Evolutionary conservation across 306 rosid species (phyloP).

Genomic region (Arachis stenosperma): DNA sequence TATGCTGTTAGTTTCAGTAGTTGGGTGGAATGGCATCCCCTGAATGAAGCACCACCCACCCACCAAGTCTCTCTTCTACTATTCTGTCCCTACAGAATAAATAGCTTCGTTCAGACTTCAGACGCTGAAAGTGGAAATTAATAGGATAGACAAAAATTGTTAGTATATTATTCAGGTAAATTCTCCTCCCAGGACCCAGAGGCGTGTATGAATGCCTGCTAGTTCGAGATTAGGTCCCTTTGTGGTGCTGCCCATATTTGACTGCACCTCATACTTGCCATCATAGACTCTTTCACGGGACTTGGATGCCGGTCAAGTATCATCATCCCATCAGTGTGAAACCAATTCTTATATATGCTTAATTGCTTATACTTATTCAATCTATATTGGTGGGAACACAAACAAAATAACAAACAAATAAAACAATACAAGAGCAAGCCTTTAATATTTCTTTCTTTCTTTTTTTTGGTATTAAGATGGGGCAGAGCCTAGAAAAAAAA

Average conservation of each 20-base stretch:
- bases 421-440: background rate
- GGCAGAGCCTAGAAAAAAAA: no score
- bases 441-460: background rate
- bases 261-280: conserved; percentile 5
- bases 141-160: background rate
- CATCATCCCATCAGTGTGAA: conserved; percentile 1
- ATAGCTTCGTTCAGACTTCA: background rate
- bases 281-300: background rate
- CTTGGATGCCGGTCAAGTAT: background rate
- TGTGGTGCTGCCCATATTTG: conserved; percentile 25
- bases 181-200: background rate
- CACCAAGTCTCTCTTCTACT: no score
- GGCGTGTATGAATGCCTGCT: background rate
- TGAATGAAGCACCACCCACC: no score
- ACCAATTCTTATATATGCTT: background rate
- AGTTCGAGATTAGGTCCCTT: no score
- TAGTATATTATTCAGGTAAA: no score
- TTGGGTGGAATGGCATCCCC: no score
- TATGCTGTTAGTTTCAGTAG: no score
- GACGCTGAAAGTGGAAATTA: background rate
- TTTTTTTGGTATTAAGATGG: no score
- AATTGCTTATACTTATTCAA: background rate
- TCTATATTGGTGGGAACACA: conserved; percentile 31
- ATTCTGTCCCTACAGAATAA: no score
- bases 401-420: no score